Evolutionary conservation across 371 early-diverging fungal genomes (phyloP).

Genomic region (Entomophthora muscae): DNA sequence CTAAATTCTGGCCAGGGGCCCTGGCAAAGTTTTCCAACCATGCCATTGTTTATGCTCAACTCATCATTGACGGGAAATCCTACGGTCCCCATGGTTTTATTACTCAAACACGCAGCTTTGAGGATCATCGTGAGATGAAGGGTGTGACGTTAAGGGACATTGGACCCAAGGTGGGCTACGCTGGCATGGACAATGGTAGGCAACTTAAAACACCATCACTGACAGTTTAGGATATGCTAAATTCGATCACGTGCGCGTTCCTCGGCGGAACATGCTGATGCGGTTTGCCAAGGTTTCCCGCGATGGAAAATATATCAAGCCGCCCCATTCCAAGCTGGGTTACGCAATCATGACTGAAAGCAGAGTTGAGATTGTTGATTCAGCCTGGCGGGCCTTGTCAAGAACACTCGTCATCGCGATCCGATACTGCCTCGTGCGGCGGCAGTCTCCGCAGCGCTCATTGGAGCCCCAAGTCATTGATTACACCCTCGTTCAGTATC

Average conservation of each 20-base stretch:
- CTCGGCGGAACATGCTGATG: constrained; percentile 63
- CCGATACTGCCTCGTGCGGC: constrained; percentile 57
- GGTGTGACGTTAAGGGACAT: constrained; percentile 83
- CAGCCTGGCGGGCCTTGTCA: constrained; percentile 28
- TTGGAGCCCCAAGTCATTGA: constrained; percentile 59
- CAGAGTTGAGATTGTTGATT: constrained; percentile 38
- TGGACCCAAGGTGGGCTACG: constrained; percentile 77
- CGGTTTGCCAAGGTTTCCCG: constrained; percentile 50
- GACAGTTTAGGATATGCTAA: constrained; percentile 75
- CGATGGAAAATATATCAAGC: constrained; percentile 53
- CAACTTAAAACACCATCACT: constrained; percentile 14
- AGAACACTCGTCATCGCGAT: constrained; percentile 61
- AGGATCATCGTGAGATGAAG: constrained; percentile 49
- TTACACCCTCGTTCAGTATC: constrained; percentile 60
- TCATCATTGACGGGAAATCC: constrained; percentile 57
- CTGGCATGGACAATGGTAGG: constrained; percentile 72
- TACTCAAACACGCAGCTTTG: constrained; percentile 65
- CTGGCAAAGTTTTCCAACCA: constrained; percentile 49
- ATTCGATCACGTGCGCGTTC: constrained; percentile 59
- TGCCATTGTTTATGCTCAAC: constrained; percentile 71
- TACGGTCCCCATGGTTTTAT: constrained; percentile 74
- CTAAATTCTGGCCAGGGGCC: constrained; percentile 88
- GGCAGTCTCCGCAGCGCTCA: constrained; percentile 41
- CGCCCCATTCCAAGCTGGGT: constrained; percentile 51
- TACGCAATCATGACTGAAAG: constrained; percentile 66